Evolutionary conservation across 352 stramenopile genomes (phyloP), one percentile per base, ranked within the genome.

Genomic region (Phytopythium ostracodes): DNA sequence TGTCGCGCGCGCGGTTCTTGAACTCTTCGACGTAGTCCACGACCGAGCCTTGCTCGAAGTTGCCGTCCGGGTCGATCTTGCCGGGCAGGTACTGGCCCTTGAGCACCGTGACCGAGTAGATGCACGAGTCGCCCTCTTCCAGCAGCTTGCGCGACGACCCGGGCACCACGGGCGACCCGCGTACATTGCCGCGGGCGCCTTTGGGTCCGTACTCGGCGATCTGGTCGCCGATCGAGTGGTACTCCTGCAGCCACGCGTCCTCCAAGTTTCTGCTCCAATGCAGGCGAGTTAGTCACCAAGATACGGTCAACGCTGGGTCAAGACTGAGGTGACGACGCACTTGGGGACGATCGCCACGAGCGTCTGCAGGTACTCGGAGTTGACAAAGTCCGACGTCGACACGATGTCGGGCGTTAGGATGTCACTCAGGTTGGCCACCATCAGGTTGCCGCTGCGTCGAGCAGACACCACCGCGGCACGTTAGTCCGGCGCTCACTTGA

Each of bases 361-460:
- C 9, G 96, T 99, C 69, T 98, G 94, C 35, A 99, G 72, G 77
- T 99, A 98, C 66, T 99, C 96, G 12, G 93, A 98, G 79, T 99
- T 98, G 64, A 98, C 70, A 65, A 99, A 95, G 63, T 95, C 84
- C 20, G 79, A 89, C 17, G 79, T 75, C 20, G 94, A 95, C 46
- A 98, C 85, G 35, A 96, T 68, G 36, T 95, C 85, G 15, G 91
- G 88, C 12, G 90, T 96, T 64, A 99, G 73, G 27, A 98, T 79
- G 69, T 99, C 95, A 59, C 92, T 97, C 62, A 99, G 77, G 65
- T 99, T 97, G 29, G 91, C 91, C 36, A 92, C 87, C 73, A 98
- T 94, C 29, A 99, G 73, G 73, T 98, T 99, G 56, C 92, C 86
- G 46, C 86, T 95, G 51, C 22, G 35, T 36, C 52, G 31, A 33